Evolutionary conservation across 768 basidiomycete species (phyloP).

Genomic region (Rhodotorula paludigena): DNA sequence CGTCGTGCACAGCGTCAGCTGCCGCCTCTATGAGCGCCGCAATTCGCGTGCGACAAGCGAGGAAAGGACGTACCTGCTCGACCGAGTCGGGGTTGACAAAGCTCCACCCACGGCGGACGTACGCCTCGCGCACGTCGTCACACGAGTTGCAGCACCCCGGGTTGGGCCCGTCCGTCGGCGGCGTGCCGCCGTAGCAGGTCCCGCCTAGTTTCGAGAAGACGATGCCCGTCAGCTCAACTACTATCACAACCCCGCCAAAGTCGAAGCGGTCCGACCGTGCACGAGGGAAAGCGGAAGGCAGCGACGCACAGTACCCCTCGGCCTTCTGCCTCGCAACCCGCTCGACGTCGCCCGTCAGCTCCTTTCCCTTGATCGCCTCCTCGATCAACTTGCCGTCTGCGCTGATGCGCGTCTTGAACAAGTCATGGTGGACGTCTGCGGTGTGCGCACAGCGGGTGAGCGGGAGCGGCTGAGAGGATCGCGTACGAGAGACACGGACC

Average conservation of each 20-base stretch:
- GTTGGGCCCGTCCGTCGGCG: constrained; percentile 49
- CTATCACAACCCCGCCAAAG: no score
- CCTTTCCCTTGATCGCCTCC: constrained; percentile 45
- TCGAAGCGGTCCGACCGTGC: no score
- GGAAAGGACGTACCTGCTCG: constrained; percentile 68
- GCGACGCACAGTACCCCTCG: constrained; percentile 45
- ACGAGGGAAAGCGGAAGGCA: no score
- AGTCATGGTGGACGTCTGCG: constrained; percentile 71
- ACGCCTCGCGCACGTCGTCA: constrained; percentile 85
- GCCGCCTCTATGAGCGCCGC: neutral
- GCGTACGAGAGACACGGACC: constrained; percentile 47
- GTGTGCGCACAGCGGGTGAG: neutral
- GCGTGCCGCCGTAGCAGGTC: constrained; percentile 86
- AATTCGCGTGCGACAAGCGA: neutral
- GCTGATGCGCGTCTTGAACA: constrained; percentile 74
- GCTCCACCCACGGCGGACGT: constrained; percentile 90
- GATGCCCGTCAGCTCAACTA: neutral
- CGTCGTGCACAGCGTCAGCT: neutral
- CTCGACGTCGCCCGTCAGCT: constrained; percentile 82
- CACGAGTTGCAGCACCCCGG: constrained; percentile 91
- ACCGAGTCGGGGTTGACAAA: constrained; percentile 83
- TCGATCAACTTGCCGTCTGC: constrained; percentile 56
- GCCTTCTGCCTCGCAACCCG: constrained; percentile 60
- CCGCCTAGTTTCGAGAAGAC: constrained; percentile 59
- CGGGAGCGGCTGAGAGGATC: no score